Conservation (phyloP, 441 rosid genomes). For the Adansonia rubrostipa region DNA sequence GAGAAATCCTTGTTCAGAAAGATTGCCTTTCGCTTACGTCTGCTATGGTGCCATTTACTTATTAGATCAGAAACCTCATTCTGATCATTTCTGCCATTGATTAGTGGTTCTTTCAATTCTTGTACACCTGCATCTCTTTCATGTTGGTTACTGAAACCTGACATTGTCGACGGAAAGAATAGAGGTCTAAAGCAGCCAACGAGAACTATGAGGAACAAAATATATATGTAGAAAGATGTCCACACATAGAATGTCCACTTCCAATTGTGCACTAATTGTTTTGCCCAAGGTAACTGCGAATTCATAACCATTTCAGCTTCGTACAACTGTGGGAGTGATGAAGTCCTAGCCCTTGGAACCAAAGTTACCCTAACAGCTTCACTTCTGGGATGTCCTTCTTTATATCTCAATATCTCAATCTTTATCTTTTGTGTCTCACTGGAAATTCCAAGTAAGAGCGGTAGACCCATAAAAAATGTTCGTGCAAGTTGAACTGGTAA, state of each 20-base stretch:
- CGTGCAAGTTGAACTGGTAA: constrained; percentile 55
- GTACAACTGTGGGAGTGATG: constrained; percentile 59
- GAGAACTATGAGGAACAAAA: constrained; percentile 39
- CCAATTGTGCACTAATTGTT: constrained; percentile 68
- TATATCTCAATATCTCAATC: constrained; percentile 49
- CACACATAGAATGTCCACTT: constrained; percentile 75
- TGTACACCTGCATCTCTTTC: constrained; percentile 21
- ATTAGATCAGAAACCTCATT: constrained; percentile 37
- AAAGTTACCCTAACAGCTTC: constrained; percentile 56
- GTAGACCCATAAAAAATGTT: constrained; percentile 57
- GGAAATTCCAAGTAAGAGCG: constrained; percentile 60
- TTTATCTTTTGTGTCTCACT: constrained; percentile 66
- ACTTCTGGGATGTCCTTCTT: constrained; percentile 61
- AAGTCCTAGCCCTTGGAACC: constrained; percentile 66
- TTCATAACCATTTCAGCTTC: constrained; percentile 58
- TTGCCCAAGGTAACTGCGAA: constrained; percentile 71
- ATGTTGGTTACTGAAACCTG: not conserved
- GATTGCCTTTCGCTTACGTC: constrained; percentile 51
- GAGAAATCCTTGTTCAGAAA: constrained; percentile 24
- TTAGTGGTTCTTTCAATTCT: constrained; percentile 13
- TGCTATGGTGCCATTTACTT: constrained; percentile 50
- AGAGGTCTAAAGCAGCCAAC: constrained; percentile 50
- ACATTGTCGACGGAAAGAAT: constrained; percentile 39
- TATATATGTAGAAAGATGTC: constrained; percentile 56
- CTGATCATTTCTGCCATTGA: constrained; percentile 18